Conservation (phyloP, 2,329 filamentous ascomycete species). For the Calycina marina region DNA sequence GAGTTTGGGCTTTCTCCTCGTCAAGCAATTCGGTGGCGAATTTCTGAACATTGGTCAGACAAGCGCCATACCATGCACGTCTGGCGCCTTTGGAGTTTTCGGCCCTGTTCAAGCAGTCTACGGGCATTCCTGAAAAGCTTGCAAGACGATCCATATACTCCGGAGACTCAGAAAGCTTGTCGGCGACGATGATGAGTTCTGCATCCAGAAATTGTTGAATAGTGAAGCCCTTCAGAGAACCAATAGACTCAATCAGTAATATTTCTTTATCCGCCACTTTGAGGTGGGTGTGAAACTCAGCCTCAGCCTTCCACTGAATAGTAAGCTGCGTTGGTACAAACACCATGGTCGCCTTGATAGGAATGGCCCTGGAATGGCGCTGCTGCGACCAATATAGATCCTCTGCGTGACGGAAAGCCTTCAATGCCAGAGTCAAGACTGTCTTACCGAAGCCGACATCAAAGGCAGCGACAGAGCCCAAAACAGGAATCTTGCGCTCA, state of each 20-base stretch:
- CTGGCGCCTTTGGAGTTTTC: no score
- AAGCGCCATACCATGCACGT: no score
- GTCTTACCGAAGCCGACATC: conserved; percentile 56
- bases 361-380: conserved; percentile 8
- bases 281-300: conserved; percentile 20
- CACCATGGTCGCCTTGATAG: conserved; percentile 42
- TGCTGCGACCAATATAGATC: conserved; percentile 1
- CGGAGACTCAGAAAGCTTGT: conserved; percentile 30
- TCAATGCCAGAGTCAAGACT: conserved; percentile 39
- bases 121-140: conserved; percentile 31
- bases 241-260: conserved; percentile 27
- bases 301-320: conserved; percentile 42
- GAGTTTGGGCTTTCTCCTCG: no score
- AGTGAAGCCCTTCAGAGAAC: conserved; percentile 26
- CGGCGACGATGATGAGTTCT: conserved; percentile 40
- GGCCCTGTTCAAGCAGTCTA: no score
- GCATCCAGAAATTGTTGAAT: conserved; percentile 32
- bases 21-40: no score
- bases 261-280: conserved; percentile 18
- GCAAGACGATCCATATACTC: conserved; percentile 35
- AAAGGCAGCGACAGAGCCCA: conserved; percentile 48
- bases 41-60: no score
- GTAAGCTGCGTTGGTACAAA: conserved; percentile 40
- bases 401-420: conserved; percentile 24
- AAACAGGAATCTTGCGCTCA: conserved; percentile 26